Percentiles rank a stretch among this genome's conserved stretches.
Evolutionary conservation across 177 flowering plant species (phyloP).

Genomic region (Tripterygium wilfordii): DNA sequence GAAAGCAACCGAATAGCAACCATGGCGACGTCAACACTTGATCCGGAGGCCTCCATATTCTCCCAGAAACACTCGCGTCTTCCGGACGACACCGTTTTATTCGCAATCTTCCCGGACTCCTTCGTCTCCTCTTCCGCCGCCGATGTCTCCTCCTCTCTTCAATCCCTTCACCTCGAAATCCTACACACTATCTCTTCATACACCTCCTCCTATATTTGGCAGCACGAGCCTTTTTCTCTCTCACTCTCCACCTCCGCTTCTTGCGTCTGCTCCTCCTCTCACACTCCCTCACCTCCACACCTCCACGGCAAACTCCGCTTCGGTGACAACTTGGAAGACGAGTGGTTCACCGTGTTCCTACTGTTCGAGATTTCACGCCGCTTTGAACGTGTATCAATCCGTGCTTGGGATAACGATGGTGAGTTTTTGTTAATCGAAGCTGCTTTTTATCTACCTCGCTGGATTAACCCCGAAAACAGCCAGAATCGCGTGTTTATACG

Average conservation of each 20-base stretch:
- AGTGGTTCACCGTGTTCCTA: conserved; percentile 83
- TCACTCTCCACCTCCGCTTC: conserved; percentile 22
- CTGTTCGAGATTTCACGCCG: conserved; percentile 43
- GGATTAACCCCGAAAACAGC: conserved; percentile 70
- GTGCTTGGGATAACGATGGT: conserved; percentile 78
- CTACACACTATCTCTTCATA: conserved; percentile 40
- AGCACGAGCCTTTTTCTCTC: conserved; percentile 81
- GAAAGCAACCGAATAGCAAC: no score
- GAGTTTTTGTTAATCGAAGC: conserved; percentile 86
- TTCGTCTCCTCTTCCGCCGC: conserved; percentile 15
- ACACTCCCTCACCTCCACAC: conserved; percentile 35
- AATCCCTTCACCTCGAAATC: conserved; percentile 62
- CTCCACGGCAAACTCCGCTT: conserved; percentile 62
- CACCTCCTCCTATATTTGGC: conserved; percentile 68
- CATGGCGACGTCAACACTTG: background rate
- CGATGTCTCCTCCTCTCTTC: conserved; percentile 25
- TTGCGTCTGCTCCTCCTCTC: conserved; percentile 18
- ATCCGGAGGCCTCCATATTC: conserved; percentile 18
- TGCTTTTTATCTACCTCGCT: conserved; percentile 73
- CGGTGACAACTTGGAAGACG: conserved; percentile 88
- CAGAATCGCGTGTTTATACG: conserved; percentile 71
- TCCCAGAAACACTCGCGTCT: conserved; percentile 28
- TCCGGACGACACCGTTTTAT: conserved; percentile 86
- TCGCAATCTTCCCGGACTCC: conserved; percentile 60
- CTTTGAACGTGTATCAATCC: conserved; percentile 44